Percentiles rank a stretch among this genome's conserved stretches.
Evolutionary conservation across 2,329 filamentous ascomycete genomes (phyloP).

Genomic region (Rhynchosporium secalis): DNA sequence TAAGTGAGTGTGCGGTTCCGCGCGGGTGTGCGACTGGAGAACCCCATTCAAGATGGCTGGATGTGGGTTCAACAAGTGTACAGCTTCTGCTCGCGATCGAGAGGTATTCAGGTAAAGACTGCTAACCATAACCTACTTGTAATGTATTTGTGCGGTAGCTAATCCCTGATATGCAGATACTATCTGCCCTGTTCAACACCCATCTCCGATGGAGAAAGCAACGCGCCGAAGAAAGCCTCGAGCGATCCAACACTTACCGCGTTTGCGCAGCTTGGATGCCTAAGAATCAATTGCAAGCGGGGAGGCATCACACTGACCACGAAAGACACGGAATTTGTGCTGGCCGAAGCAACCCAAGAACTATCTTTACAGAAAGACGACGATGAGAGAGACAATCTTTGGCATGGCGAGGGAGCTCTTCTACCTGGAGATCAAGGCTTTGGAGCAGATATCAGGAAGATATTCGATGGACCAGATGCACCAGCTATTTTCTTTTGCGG

Average conservation of each 20-base stretch:
- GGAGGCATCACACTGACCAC: slow-evolving; percentile 46
- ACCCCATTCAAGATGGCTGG: slow-evolving; percentile 9
- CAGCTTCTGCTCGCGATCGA: slow-evolving; percentile 27
- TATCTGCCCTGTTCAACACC: slow-evolving; percentile 22
- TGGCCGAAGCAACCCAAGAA: slow-evolving; percentile 34
- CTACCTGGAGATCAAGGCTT: slow-evolving; percentile 18
- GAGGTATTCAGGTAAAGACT: slow-evolving; percentile 33
- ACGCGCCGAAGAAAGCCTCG: slow-evolving; percentile 22
- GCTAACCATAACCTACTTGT: not conserved
- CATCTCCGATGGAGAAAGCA: slow-evolving; percentile 11
- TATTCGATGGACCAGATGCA: slow-evolving; percentile 27
- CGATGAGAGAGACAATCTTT: slow-evolving; percentile 35
- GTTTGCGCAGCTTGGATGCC: slow-evolving; percentile 51
- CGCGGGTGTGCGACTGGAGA: not conserved
- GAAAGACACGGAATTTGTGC: slow-evolving; percentile 29
- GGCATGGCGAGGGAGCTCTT: slow-evolving; percentile 35
- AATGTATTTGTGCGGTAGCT: not conserved
- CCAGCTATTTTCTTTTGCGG: slow-evolving; percentile 38
- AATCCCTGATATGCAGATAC: slow-evolving; percentile 23
- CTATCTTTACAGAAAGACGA: slow-evolving; percentile 35
- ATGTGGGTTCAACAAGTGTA: slow-evolving; percentile 7
- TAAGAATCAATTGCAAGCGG: slow-evolving; percentile 49
- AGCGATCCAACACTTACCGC: slow-evolving; percentile 47
- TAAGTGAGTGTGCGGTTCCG: not conserved
- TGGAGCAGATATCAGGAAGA: slow-evolving; percentile 24